phyloP scores from a whole-genome alignment of 2,329 filamentous ascomycete species.

The Microascus cirrosus region DNA sequence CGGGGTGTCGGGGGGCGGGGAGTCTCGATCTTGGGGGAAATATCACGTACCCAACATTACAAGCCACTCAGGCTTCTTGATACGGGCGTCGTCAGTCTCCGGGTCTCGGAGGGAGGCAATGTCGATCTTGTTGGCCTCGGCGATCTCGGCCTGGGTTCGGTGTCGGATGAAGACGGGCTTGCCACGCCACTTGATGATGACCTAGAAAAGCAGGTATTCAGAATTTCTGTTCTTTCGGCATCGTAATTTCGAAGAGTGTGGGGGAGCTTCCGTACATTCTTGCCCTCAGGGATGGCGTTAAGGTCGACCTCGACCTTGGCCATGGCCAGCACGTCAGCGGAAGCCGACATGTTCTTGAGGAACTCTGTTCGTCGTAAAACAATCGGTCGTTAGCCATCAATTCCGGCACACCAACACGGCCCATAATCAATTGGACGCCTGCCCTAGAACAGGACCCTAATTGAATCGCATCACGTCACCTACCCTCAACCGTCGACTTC shows the following conservation, averaged over 20 bases:
- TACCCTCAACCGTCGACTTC: conserved; percentile 97
- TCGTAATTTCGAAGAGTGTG: neutral
- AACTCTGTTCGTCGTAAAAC: conserved; percentile 58
- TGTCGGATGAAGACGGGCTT: conserved; percentile 99
- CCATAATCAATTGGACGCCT: neutral
- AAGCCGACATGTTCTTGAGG: conserved; percentile 99
- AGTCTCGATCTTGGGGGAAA: conserved; percentile 1
- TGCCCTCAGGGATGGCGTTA: conserved; percentile 87
- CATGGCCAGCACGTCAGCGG: conserved; percentile 95
- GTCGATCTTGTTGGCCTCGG: conserved; percentile 84
- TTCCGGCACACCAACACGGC: neutral
- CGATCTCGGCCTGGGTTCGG: conserved; percentile 86
- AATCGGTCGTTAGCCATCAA: neutral
- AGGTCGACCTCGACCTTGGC: conserved; percentile 99
- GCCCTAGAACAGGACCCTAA: neutral
- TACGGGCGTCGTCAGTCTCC: conserved; percentile 80
- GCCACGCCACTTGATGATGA: conserved; percentile 99
- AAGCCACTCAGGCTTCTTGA: conserved; percentile 97
- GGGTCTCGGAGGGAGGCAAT: conserved; percentile 80
- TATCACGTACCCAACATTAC: conserved; percentile 77
- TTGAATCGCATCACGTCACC: conserved; percentile 21
- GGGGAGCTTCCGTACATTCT: conserved; percentile 65
- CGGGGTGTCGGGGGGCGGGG: neutral
- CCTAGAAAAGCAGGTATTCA: conserved; percentile 33
- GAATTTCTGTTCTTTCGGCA: neutral